Base-by-base conservation (phyloP, 805 yeast genomes). In the Hanseniaspora lindneri region DNA sequence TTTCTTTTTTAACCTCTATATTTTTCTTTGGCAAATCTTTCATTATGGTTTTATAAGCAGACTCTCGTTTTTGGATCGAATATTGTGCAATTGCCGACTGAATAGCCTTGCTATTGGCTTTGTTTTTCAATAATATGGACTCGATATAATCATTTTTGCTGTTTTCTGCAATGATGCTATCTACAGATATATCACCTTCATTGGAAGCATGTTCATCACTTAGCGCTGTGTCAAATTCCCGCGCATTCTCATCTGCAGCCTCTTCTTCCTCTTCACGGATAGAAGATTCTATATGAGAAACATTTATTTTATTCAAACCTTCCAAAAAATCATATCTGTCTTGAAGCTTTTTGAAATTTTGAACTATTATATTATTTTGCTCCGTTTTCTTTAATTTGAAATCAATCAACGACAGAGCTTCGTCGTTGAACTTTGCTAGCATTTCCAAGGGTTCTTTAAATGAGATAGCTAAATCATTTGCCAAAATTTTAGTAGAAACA, bases 311-410 rank as follows among this genome's bases (percentile, higher is more conserved):
- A 19, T 58, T 55, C 28, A 68, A 53, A 14, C 51, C 55, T 20
- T 60, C 61, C 9, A 70, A 55, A 23, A 68, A 55, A 7, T 51
- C 52, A 29, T 56, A 51, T 39, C 70, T 57, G 47, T 63, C 66
- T 37, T 60, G 59, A n/a, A 70, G 63, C 6, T 19, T 16, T 14
- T 21, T 28, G 32, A 14, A 13, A 1, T 71, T 68, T 20, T 64
- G 61, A 44, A 64, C 64, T 9, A 71, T 63, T 11, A 69, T 68
- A 50, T 64, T 61, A 35, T 68, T 66, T 58, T 79, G 84, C 29
- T 72, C 60, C 16, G 72, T 72, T 54, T 79, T 78, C 54, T 74
- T 66, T 47, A 72, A 71, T 49, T 83, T 75, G 59, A 76, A 85
- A 53, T 74, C 75, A 21, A 77, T 62, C 2, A 84, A 79, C 30